Conservation (phyloP, 345 rosid genomes). For the Acer saccharum region DNA sequence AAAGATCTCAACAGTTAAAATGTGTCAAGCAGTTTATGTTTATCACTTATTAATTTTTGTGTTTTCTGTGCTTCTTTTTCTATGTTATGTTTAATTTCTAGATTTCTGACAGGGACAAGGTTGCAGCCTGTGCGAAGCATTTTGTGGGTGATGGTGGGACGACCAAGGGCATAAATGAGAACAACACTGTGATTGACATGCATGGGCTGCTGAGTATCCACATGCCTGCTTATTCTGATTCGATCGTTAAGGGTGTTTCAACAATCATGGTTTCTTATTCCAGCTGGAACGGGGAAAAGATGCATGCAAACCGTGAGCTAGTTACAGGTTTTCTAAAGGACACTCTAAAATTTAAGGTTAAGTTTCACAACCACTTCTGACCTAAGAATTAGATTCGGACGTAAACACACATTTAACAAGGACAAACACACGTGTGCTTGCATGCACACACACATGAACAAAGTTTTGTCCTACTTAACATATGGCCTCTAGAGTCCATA, state of each 20-base stretch:
- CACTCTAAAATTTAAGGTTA: constrained; percentile 78
- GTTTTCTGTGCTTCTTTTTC: neutral
- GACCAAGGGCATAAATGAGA: constrained; percentile 76
- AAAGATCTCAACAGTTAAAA: neutral
- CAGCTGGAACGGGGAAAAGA: constrained; percentile 94
- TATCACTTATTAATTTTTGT: neutral
- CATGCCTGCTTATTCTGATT: constrained; percentile 81
- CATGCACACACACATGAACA: neutral
- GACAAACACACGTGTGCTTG: neutral
- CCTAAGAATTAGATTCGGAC: neutral
- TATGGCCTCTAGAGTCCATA: neutral
- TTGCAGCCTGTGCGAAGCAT: constrained; percentile 96
- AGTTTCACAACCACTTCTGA: constrained; percentile 9
- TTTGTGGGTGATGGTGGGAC: constrained; percentile 99
- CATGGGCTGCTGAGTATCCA: constrained; percentile 74
- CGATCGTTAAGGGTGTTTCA: constrained; percentile 83
- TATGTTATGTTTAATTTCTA: neutral
- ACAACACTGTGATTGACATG: constrained; percentile 71
- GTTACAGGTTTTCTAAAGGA: constrained; percentile 82
- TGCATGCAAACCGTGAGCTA: constrained; percentile 80
- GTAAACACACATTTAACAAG: neutral
- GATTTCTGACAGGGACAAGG: constrained; percentile 62
- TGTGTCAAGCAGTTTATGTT: neutral
- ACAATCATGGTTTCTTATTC: constrained; percentile 95
- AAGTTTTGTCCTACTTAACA: neutral